These are phyloP conservation scores for Barbarea vulgaris DNA, from an alignment of 345 rosid genomes.

Conservation along the genomic window DNA sequence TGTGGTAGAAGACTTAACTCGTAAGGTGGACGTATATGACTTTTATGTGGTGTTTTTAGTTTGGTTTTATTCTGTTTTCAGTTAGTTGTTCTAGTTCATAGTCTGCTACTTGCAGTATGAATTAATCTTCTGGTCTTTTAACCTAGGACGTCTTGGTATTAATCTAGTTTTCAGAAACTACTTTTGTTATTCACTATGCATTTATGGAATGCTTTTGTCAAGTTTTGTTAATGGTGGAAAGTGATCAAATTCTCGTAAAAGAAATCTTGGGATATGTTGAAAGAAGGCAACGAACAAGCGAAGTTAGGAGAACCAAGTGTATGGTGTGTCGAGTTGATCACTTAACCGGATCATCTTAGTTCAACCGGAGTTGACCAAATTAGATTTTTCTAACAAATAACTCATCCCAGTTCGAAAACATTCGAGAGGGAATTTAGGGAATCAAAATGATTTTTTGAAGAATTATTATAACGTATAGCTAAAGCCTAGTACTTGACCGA, in stretches of 20 bases:
- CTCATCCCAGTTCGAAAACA: too few relatives aligned
- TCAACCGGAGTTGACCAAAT: background rate
- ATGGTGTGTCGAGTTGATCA: background rate
- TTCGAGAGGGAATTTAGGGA: too few relatives aligned
- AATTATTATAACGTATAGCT: too few relatives aligned
- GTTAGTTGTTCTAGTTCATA: background rate
- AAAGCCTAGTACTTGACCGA: too few relatives aligned
- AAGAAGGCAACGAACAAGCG: background rate
- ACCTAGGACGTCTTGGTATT: background rate
- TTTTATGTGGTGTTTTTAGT: background rate
- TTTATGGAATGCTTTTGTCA: too few relatives aligned
- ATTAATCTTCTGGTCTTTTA: background rate
- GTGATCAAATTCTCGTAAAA: too few relatives aligned
- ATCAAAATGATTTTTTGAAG: too few relatives aligned
- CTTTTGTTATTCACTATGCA: background rate
- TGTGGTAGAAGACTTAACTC: constrained; percentile 7
- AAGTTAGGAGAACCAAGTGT: too few relatives aligned
- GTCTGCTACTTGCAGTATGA: constrained; percentile 3
- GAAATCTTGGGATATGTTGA: too few relatives aligned
- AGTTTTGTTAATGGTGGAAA: too few relatives aligned
- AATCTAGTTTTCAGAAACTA: background rate
- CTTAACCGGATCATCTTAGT: background rate
- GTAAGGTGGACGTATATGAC: background rate
- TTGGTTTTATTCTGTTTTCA: background rate
- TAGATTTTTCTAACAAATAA: background rate